Evolutionary conservation across 2,329 filamentous ascomycete genomes (phyloP).

Genomic region (Hymenoscyphus albidus): DNA sequence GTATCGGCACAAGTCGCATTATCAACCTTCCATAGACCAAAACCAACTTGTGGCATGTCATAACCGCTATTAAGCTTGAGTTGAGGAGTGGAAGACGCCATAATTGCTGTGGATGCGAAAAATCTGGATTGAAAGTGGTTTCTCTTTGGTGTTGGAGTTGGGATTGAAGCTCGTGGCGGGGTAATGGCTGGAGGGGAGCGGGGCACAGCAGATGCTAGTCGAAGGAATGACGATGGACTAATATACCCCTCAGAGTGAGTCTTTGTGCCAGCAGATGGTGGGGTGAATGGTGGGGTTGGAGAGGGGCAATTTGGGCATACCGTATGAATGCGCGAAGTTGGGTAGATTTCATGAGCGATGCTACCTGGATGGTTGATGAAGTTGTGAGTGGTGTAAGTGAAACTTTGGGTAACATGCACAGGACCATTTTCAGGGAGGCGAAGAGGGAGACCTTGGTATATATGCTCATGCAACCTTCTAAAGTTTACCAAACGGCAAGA

Average conservation of each 20-base stretch:
- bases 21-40: conserved; percentile 68
- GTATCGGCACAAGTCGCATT: conserved; percentile 59
- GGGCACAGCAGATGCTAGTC: not conserved
- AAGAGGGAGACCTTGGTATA: not conserved
- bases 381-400: not conserved
- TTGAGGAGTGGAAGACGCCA: conserved; percentile 31
- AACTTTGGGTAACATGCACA: not conserved
- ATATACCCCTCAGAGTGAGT: not conserved
- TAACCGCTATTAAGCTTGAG: conserved; percentile 46
- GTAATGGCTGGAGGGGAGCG: not conserved
- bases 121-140: conserved; percentile 12
- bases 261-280: not conserved
- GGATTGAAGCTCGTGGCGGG: not conserved
- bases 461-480: not conserved
- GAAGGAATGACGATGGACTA: not conserved
- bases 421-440: not conserved
- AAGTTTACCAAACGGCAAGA: not conserved
- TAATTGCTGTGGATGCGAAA: conserved; percentile 28
- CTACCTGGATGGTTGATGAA: not conserved
- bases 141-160: conserved; percentile 3
- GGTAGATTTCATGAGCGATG: not conserved
- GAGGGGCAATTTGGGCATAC: not conserved
- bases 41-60: conserved; percentile 58
- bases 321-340: not conserved
- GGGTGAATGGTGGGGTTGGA: not conserved